Evolutionary conservation across 371 early-diverging fungal species (phyloP).

Genomic region (Mucor sp.): DNA sequence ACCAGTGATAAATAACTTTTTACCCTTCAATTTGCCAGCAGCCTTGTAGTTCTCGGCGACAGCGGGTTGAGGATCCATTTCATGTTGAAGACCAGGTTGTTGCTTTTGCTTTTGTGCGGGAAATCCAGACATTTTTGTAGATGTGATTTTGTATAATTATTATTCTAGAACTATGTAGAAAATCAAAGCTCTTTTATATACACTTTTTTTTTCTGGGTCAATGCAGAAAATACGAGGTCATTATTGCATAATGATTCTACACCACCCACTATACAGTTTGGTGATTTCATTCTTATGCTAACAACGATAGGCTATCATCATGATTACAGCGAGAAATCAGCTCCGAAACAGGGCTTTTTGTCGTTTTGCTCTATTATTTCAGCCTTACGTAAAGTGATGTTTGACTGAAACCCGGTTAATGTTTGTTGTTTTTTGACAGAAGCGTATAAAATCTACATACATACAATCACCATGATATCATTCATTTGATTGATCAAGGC

Average conservation of each 20-base stretch:
- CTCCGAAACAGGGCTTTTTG: neutral
- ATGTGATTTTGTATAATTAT: neutral
- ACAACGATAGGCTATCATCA: neutral
- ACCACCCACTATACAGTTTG: neutral
- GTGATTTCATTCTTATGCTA: neutral
- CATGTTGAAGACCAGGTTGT: conserved; percentile 30
- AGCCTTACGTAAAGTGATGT: neutral
- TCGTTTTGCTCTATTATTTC: neutral
- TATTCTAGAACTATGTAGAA: neutral
- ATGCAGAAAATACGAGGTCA: neutral
- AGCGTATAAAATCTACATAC: neutral
- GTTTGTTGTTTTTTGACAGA: neutral
- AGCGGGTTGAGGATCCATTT: conserved; percentile 24
- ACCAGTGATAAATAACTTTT: conserved; percentile 20
- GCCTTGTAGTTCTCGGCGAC: conserved; percentile 22
- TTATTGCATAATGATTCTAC: neutral
- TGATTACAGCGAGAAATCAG: neutral
- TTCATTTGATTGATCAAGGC: neutral
- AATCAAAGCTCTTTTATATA: neutral
- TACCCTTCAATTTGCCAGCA: conserved; percentile 29
- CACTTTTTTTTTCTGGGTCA: no score
- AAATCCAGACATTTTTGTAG: conserved; percentile 9
- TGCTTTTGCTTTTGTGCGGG: conserved; percentile 5
- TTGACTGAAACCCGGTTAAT: neutral
- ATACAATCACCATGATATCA: neutral